phyloP scores from a whole-genome alignment of 2,329 filamentous ascomycete species.

The Aspergillus phoenicis region DNA sequence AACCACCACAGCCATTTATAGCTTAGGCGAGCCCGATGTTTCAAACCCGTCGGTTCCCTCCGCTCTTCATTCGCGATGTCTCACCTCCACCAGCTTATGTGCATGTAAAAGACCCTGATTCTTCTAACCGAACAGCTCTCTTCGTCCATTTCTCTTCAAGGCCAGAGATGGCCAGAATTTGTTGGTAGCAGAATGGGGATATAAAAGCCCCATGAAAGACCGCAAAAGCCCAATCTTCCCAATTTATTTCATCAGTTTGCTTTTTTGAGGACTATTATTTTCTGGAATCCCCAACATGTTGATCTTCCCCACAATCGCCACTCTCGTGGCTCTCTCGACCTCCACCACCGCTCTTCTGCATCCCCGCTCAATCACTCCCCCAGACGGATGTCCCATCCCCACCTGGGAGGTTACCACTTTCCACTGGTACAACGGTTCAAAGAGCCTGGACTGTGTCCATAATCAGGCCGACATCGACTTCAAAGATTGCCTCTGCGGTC shows the following conservation, averaged over 20 bases:
- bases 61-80: background rate
- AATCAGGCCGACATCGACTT: conserved; percentile 25
- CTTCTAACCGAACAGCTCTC: background rate
- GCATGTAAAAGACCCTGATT: background rate
- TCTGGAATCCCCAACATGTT: conserved; percentile 12
- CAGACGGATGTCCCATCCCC: conserved; percentile 30
- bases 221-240: background rate
- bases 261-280: too few species aligned
- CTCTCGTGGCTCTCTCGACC: conserved; percentile 11
- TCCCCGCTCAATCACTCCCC: conserved; percentile 27
- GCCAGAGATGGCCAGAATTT: background rate
- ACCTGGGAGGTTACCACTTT: conserved; percentile 31
- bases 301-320: conserved; percentile 12
- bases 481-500: conserved; percentile 28
- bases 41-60: background rate
- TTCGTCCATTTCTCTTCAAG: background rate
- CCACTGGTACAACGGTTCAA: conserved; percentile 22
- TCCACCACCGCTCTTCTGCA: conserved; percentile 7
- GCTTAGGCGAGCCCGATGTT: background rate
- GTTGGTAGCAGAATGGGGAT: too few species aligned
- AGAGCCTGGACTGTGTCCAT: conserved; percentile 25
- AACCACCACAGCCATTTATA: background rate
- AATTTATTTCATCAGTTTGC: too few species aligned
- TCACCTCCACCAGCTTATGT: background rate
- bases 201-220: background rate